Evolutionary conservation across 768 basidiomycete genomes (phyloP), one percentile per base, ranked within the genome.

Genomic region (Melanogaster broomeanus): DNA sequence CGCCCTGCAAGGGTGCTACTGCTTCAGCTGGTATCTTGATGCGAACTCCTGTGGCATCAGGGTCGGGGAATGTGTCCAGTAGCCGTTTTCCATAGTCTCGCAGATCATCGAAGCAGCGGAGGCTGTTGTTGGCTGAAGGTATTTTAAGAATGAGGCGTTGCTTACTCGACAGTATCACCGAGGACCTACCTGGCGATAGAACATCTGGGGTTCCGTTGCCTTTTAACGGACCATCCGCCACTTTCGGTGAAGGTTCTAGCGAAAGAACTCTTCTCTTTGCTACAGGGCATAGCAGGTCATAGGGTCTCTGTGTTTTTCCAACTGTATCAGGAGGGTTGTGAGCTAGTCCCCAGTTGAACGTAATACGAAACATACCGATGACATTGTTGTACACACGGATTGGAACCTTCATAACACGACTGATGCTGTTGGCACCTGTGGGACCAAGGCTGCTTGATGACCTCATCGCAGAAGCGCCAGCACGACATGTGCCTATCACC

Each of bases 331-430:
- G 52, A 30, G 12, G 39, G 13, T 25, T 16, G 44, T 37, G 37
- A 42, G 49, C 56, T 39, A 52, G 43, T 24, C 19, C 57, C 33
- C 37, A 24, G 18, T 30, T 24, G 31, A 38, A 42, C 46, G 10
- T 21, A 34, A 22, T 10, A 28, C 13, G 51, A 31, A 8, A 25
- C 84, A 44, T 58, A 93, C 94, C 82, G 41, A 82, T 74, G 51
- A 97, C 90, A 57, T 94, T 77, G 51, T 92, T 94, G 71, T 97
- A 98, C 6, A 98, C 77, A 21, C 93, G 75, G 40, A 99, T 87
- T 0, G 96, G 96, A 1, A 98, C 88, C 45, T 88, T 90, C 87
- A 96, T 91, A 3, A 94, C 81, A 30, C 84, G 74, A 68, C 90
- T 88, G 49, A 76, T 74, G 60, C 81, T 82, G 56, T 75, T 79